Base-by-base conservation (phyloP, 139 green algal species). In the Micromonas pusilla region DNA sequence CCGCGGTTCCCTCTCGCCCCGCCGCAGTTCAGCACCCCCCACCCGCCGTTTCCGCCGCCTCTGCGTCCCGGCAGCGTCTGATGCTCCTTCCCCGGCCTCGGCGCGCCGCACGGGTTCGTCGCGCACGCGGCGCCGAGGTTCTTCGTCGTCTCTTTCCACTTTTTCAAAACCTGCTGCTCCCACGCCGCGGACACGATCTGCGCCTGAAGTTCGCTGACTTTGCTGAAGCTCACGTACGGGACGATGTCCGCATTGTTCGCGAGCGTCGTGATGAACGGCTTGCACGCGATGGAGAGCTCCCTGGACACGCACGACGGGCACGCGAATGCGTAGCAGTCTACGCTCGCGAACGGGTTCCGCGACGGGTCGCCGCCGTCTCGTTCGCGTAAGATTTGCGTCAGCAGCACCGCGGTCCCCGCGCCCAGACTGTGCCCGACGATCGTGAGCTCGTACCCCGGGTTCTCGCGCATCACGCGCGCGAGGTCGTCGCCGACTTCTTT, bases 351-450 rank as follows among this genome's bases (percentile, higher is more conserved):
- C 23, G 60, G 72, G 1, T 38, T 19, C 21, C 52, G 23, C 31
- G 23, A 9, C 52, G 72, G 16, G 26, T 62, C 5, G 32, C 37
- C 21, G 0, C 39, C 53, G 13, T 53, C 65, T 33, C 72, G 83
- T 71, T 87, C 83, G 20, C 83, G 67, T 31, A 88, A 64, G 57
- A 84, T 83, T 54, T 72, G 79, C 1, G 84, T 84, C 2, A 88
- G 80, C 74, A 88, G 63, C 16, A 82, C 82, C 23, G 83, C 83
- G 23, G 80, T 86, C 6, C 80, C 84, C 1, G 82, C 84, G 4
- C 84, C 84, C 30, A 88, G 39, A 9, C 72, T 84, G 70, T 88
- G 84, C 1, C 84, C 84, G 16, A 87, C 81, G 3, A 88, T 21
- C 33, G 70, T 70, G n/a, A 84, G 63, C 1, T 70, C 38, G 57